Conservation (phyloP, 768 basidiomycete genomes). For the Podaxis carcinomalis region DNA sequence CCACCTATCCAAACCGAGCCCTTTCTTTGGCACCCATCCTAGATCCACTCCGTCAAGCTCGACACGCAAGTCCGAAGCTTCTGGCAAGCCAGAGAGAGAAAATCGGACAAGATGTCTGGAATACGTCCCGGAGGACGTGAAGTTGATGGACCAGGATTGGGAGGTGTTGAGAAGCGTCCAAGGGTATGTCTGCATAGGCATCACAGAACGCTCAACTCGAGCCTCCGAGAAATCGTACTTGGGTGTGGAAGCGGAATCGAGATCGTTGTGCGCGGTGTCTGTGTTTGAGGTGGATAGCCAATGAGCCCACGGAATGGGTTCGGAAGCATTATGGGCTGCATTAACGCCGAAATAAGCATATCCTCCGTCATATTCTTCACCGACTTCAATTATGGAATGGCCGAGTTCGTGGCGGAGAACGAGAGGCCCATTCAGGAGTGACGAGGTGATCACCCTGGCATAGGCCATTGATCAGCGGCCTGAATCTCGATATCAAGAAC, state of each 20-base stretch:
- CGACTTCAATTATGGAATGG: conserved; percentile 73
- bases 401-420: conserved; percentile 79
- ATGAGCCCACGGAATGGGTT: conserved; percentile 60
- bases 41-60: conserved; percentile 59
- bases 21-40: conserved; percentile 49
- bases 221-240: conserved; percentile 12
- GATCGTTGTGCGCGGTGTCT: conserved; percentile 5
- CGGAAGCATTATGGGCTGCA: conserved; percentile 39
- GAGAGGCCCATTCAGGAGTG: conserved; percentile 65
- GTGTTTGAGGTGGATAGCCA: conserved; percentile 49
- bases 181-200: conserved; percentile 73
- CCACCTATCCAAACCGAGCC: conserved; percentile 69
- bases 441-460: conserved; percentile 69
- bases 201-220: conserved; percentile 62
- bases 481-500: conserved; percentile 19
- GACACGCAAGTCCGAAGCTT: conserved; percentile 46
- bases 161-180: conserved; percentile 69
- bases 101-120: conserved; percentile 59
- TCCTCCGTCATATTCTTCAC: conserved; percentile 84
- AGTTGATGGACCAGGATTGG: conserved; percentile 53
- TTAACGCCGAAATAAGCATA: conserved; percentile 70
- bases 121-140: conserved; percentile 63
- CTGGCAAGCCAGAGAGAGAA: conserved; percentile 69
- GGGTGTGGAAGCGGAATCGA: not conserved
- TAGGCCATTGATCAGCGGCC: not conserved